Conservation (phyloP, 768 basidiomycete species). For the Serendipita sp. region DNA sequence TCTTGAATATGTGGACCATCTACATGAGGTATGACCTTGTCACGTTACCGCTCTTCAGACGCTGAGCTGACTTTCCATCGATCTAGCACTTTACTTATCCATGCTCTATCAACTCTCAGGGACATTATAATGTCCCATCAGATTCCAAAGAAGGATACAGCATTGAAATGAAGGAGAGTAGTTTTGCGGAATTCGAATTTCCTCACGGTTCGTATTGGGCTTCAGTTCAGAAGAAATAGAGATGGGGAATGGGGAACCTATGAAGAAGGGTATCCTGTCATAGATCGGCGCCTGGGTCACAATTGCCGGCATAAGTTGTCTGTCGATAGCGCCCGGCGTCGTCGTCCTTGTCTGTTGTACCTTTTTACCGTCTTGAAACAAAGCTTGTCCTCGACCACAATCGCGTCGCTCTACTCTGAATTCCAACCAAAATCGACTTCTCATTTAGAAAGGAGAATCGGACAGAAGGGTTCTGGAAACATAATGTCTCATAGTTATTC, state of each 20-base stretch:
- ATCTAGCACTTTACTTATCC: conserved; percentile 61
- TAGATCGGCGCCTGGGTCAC: not conserved
- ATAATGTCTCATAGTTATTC: not conserved
- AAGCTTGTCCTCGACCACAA: not conserved
- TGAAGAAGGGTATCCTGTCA: not conserved
- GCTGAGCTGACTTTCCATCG: not conserved
- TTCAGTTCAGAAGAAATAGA: conserved; percentile 6
- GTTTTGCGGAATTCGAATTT: conserved; percentile 73
- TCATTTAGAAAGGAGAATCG: not conserved
- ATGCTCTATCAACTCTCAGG: conserved; percentile 69
- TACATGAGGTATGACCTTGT: conserved; percentile 42
- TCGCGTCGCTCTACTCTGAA: not conserved
- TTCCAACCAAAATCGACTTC: not conserved
- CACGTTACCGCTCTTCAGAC: not conserved
- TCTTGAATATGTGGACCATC: conserved; percentile 76
- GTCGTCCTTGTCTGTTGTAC: not conserved
- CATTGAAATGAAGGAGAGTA: conserved; percentile 73
- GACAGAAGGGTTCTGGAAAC: not conserved
- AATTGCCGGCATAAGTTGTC: not conserved
- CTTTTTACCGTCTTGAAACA: not conserved
- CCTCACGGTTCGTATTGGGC: conserved; percentile 74
- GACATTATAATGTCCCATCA: conserved; percentile 74
- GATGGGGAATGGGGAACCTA: not conserved
- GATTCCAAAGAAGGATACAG: conserved; percentile 61
- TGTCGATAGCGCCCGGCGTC: not conserved